Evolutionary conservation across 169 alveolate genomes (phyloP).

Genomic region (Fabrea salina): DNA sequence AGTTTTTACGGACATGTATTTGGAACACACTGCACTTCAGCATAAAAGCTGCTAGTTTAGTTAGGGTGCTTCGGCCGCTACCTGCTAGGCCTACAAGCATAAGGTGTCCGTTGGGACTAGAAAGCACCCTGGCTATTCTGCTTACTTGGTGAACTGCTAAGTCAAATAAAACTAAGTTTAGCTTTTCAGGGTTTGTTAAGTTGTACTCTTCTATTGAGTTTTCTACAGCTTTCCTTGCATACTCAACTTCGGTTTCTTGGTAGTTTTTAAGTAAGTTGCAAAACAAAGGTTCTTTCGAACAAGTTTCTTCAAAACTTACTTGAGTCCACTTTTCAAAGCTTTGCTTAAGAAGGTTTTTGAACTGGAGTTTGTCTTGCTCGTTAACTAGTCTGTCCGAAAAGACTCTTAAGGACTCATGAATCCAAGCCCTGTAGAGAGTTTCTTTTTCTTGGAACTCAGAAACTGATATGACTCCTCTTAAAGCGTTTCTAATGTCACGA

Average conservation of each 20-base stretch:
- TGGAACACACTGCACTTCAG: constrained; percentile 49
- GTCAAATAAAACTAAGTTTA: constrained; percentile 78
- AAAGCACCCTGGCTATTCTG: constrained; percentile 70
- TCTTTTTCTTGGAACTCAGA: constrained; percentile 52
- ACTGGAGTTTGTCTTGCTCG: constrained; percentile 63
- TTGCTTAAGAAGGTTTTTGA: constrained; percentile 52
- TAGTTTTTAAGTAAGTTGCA: constrained; percentile 61
- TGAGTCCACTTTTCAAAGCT: constrained; percentile 66
- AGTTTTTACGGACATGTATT: constrained; percentile 47
- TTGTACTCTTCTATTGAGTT: constrained; percentile 64
- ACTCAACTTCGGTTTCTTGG: constrained; percentile 67
- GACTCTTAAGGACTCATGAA: constrained; percentile 80
- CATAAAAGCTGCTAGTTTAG: constrained; percentile 69
- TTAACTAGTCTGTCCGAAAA: constrained; percentile 76
- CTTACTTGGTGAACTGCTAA: constrained; percentile 74
- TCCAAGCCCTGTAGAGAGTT: constrained; percentile 70
- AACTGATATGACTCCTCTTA: constrained; percentile 75
- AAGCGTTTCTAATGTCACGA: constrained; percentile 75
- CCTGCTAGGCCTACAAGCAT: constrained; percentile 86
- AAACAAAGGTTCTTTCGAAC: constrained; percentile 55
- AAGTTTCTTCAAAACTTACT: constrained; percentile 54
- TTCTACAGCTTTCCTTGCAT: constrained; percentile 56
- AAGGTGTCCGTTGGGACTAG: constrained; percentile 71
- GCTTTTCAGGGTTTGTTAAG: constrained; percentile 60
- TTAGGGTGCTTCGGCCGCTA: constrained; percentile 74